These are phyloP conservation scores for Piper betle DNA, from an alignment of 164 flowering plant species.

Conservation along the genomic window DNA sequence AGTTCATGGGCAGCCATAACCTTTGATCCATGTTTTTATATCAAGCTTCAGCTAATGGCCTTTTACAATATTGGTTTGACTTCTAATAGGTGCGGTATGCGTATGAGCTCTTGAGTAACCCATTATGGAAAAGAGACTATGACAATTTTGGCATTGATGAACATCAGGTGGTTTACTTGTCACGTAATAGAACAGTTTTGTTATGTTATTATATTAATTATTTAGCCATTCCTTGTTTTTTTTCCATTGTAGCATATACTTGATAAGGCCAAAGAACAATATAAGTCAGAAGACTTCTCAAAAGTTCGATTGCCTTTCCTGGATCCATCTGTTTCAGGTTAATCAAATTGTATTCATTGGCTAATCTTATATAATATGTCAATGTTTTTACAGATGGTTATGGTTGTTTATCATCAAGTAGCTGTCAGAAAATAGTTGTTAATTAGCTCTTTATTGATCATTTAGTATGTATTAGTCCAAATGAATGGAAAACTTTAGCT, in stretches of 20 bases:
- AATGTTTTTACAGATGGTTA: neutral
- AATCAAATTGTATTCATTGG: constrained; percentile 11
- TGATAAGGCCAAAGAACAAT: constrained; percentile 29
- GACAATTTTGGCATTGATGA: constrained; percentile 69
- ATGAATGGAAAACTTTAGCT: neutral
- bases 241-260: constrained; percentile 41
- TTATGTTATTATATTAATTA: neutral
- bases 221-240: constrained; percentile 1
- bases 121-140: constrained; percentile 81
- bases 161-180: constrained; percentile 38
- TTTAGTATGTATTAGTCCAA: neutral
- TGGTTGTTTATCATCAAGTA: too few species aligned
- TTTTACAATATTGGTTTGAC: neutral
- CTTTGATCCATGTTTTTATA: too few species aligned
- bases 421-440: neutral
- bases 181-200: neutral
- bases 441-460: too few species aligned
- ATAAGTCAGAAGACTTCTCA: constrained; percentile 27
- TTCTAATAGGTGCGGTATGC: constrained; percentile 65
- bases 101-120: constrained; percentile 70
- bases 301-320: constrained; percentile 48
- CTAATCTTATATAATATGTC: neutral
- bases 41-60: too few species aligned
- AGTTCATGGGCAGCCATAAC: too few species aligned
- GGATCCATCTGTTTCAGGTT: constrained; percentile 37